phyloP scores from a whole-genome alignment of 2,329 filamentous ascomycete species.

The Tetracladium maxilliforme region DNA sequence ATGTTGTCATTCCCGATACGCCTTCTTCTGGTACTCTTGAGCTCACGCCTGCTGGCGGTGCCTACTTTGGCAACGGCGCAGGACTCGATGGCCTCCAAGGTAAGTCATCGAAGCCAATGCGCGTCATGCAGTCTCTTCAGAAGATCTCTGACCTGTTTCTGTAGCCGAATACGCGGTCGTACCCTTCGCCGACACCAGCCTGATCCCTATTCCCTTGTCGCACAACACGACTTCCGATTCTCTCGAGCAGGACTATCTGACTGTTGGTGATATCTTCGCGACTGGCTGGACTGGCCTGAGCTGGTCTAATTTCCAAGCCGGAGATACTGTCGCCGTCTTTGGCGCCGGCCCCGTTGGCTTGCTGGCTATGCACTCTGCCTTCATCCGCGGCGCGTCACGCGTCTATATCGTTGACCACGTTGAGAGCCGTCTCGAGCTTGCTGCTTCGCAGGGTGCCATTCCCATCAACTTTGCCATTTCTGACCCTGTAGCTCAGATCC shows the following conservation, averaged over 20 bases:
- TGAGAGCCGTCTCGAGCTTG: constrained; percentile 10
- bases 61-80: too few relatives aligned
- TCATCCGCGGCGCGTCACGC: constrained; percentile 14
- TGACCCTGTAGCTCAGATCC: constrained; percentile 15
- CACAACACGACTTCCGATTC: constrained; percentile 1
- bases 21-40: background rate
- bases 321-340: constrained; percentile 16
- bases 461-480: constrained; percentile 15
- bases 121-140: too few relatives aligned
- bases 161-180: constrained; percentile 1
- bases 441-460: constrained; percentile 15
- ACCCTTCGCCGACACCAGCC: constrained; percentile 1
- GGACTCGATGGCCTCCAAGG: constrained; percentile 1
- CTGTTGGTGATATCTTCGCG: constrained; percentile 14
- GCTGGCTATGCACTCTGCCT: constrained; percentile 15
- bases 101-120: background rate
- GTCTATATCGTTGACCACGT: constrained; percentile 17
- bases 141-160: background rate
- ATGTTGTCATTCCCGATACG: constrained; percentile 10
- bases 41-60: too few relatives aligned
- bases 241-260: constrained; percentile 13
- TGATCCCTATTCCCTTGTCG: constrained; percentile 1
- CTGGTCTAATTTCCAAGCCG: constrained; percentile 9
- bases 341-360: constrained; percentile 19
- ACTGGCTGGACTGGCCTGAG: constrained; percentile 11